A percentile compares a stretch with the other conserved stretches of the same genome.
Evolutionary conservation across 345 rosid genomes (phyloP).

Genomic region (Microthlaspi erraticum): DNA sequence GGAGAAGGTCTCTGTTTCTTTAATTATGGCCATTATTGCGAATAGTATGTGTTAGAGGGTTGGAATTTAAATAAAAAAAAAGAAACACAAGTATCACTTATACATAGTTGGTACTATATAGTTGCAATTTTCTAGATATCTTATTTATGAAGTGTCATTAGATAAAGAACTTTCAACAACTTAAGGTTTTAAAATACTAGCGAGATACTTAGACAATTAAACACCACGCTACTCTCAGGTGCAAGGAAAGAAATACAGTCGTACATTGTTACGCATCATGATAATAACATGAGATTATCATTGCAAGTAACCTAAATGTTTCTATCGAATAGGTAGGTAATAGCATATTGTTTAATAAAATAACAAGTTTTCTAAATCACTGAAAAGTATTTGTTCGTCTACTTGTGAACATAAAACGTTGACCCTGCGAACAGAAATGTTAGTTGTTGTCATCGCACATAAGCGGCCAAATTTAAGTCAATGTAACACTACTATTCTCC

Average conservation of each 20-base stretch:
- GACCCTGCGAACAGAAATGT: background rate
- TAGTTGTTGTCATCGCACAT: background rate
- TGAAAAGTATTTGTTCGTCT: background rate
- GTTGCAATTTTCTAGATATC: background rate
- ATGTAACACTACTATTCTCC: background rate
- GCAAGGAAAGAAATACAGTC: background rate
- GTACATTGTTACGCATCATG: background rate
- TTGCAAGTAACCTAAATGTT: background rate
- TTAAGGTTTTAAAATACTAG: background rate
- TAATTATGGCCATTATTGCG: slow-evolving; percentile 39
- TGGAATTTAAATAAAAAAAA: slow-evolving; percentile 9
- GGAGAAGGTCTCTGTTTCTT: slow-evolving; percentile 3
- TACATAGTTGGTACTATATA: slow-evolving; percentile 1
- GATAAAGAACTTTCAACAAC: background rate
- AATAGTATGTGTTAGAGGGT: slow-evolving; percentile 30
- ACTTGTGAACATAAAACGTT: background rate
- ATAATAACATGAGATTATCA: background rate
- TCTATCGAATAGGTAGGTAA: background rate
- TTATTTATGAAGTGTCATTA: background rate
- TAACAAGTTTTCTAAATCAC: background rate
- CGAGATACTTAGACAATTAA: background rate
- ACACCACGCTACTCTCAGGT: background rate
- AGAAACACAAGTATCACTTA: background rate
- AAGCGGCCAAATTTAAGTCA: background rate
- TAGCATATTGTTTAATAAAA: background rate